Base-by-base conservation (phyloP, 441 rosid species). In the Populus hybrid region DNA sequence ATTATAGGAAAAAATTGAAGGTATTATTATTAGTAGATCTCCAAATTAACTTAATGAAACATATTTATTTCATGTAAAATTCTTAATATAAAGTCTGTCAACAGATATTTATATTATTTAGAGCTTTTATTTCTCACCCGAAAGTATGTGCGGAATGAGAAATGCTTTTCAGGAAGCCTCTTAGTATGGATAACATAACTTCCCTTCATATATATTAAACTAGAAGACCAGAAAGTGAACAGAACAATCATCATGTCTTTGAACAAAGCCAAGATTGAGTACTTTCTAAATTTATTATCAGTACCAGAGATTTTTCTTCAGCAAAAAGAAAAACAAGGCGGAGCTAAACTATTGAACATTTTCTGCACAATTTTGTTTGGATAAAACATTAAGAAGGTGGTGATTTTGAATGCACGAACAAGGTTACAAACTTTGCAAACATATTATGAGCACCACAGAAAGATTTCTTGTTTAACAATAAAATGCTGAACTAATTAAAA, bases 261-360 rank as follows among this genome's bases (percentile, higher is more conserved):
- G 50, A 14, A 66, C 8, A 30, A 35, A 50, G 42, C 26, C 75
- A n/a, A 73, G 59, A 50, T 66, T 9, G 9, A 36, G 57, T 38
- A 64, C 9, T 35, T 66, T 24, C 40, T 68, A 53, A 70, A 66
- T 50, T 53, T 77, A 76, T 36, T 50, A 61, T 65, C 70, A 36
- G 28, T 9, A 65, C 64, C 24, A n/a, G 10, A 59, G 24, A 59
- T 59, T 59, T 6, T 59, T n/a, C 64, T 59, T 59, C 64, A 59
- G 24, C 24, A n/a, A 59, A 59, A n/a, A 46, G 57, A 46, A n/a
- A 59, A n/a, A 6, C 4, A 59, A 59, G 64, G 23, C 36, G 18
- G 70, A 26, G 72, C 72, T 20, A 12, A 67, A 20, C 46, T 6
- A 72, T 30, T 71, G 11, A 26, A 71, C 24, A 59, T 20, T 7